Percentiles rank a stretch among this genome's conserved stretches.
These are phyloP conservation scores for Amborella trichopoda DNA, from an alignment of 164 flowering plant genomes.

Conservation along the genomic window DNA sequence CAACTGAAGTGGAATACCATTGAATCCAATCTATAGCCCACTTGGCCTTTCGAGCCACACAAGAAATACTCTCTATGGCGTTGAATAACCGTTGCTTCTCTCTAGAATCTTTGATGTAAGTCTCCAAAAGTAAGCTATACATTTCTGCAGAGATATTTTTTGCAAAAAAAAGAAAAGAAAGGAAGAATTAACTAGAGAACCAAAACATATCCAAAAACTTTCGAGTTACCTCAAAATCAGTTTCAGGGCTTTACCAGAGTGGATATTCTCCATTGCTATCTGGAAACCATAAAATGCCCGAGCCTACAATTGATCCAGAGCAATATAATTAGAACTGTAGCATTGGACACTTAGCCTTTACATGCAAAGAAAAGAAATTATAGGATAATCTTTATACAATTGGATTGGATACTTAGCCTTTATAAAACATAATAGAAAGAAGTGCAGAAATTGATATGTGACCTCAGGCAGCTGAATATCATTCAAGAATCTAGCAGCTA, in stretches of 20 bases:
- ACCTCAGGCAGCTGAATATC: constrained; percentile 84
- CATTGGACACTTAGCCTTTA: too few relatives aligned
- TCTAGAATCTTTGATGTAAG: constrained; percentile 61
- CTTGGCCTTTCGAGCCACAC: constrained; percentile 59
- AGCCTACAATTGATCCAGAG: too few relatives aligned
- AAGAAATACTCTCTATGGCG: constrained; percentile 70
- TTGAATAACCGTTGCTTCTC: constrained; percentile 69
- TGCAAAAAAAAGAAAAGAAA: background rate
- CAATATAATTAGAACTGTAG: too few relatives aligned
- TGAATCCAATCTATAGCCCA: constrained; percentile 83
- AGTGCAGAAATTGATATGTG: background rate
- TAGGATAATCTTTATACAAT: too few relatives aligned
- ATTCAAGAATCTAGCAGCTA: constrained; percentile 70
- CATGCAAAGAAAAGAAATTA: too few relatives aligned
- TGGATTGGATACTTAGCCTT: too few relatives aligned
- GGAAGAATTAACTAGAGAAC: background rate
- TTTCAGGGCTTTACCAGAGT: constrained; percentile 49
- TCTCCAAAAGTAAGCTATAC: constrained; percentile 89
- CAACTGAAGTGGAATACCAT: constrained; percentile 40
- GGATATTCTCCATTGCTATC: constrained; percentile 84
- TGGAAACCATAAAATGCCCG: constrained; percentile 83
- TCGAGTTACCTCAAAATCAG: constrained; percentile 1
- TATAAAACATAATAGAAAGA: too few relatives aligned
- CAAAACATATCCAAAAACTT: background rate
- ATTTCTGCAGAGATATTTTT: constrained; percentile 41